Evolutionary conservation across 2,329 filamentous ascomycete species (phyloP), one percentile per base, ranked within the genome.

Genomic region (Xylariomycetidae sp.): DNA sequence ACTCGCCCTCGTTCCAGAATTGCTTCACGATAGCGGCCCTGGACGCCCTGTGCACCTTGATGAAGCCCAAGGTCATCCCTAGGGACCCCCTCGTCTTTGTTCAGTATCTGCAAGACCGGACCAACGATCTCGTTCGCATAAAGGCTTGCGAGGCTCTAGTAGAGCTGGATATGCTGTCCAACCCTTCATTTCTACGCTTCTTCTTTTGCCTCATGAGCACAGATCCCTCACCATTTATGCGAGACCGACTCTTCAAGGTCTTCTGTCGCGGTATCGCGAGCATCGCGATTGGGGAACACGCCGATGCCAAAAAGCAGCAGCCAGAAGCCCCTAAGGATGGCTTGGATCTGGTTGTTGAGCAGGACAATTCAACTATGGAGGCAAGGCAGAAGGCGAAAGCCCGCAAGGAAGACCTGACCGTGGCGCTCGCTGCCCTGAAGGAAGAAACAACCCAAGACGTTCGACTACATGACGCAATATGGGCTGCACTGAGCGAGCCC

Each of bases 1-100:
- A 79, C 70, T 75, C 75, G 12, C 66, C 73, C 39, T 82, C 78
- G 3, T 81, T 79, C 49, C 76, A 82, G 39, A 84, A 83, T 40
- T 68, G 79, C 34, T 78, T 76, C 67, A 80, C 79, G 13, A 67
- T 70, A 41, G 72, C 79, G 13, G 74, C 74, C 4, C 57, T 82
- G 26, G 70, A 78, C 35, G 79, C 78, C 35, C 75, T 79, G 49
- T 67, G 70, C 48, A 64, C 62, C 25, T 58, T 82, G 32, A 82
- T 82, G 77, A 79, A 79, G 57, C 72, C 73, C 4, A 68, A 72
- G 12, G 68, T 81, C 12, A 78, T 82, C 20, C 67, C 70, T 1
- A 53, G 61, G 19, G 63, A 68, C 25, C 67, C 70, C 1, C 44
- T 72, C 23, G 70, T 76, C 37, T 81, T 82, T 49, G 65, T 74